Evolutionary conservation across 2,329 filamentous ascomycete species (phyloP), one percentile per base, ranked within the genome.

Genomic region (Pseudogymnoascus sp.): DNA sequence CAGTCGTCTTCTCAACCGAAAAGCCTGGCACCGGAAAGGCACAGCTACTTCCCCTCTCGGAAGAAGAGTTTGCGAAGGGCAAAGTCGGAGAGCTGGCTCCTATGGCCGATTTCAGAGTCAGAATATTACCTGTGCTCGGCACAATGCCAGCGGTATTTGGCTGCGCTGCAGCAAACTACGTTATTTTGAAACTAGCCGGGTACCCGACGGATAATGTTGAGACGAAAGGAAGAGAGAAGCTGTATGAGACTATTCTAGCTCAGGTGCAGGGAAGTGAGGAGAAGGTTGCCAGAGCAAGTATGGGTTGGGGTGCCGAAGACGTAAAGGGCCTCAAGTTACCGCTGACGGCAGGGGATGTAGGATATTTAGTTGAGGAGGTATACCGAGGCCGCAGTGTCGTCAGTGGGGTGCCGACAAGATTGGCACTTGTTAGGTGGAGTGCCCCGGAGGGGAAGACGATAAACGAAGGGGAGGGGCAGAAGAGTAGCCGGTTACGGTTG

Each of bases 111-210:
- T 99, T 99, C 73, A 83, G 94, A 22, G 90, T 96, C 8, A 83
- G 94, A n/a, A 99, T 99, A 62, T 75, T 99, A 7, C 94, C 94
- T 0, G 94, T 99, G 0, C 77, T 99, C 2, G 94, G 94, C 0
- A 99, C 94, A 0, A 97, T 99, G 92, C 94, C 94, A 0, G 93
- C 94, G 2, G 87, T 97, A 0, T 99, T 99, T 72, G 94, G 94
- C 7, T 89, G 97, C 61, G 89, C 88, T 0, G 84, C 90, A 7
- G 94, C 94, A 3, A 99, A 97, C 74, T 91, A 97, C 71, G 85
- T 97, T 63, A 93, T 99, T 65, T 81, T 96, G 61, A 84, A 85
- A 62, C 83, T 97, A 54, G 75, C 81, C 65, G 89, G 86, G 6
- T 99, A 99, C 69, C 94, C 94, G 0, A 83, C 88, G 57, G 91